Evolutionary conservation across 2,329 filamentous ascomycete genomes (phyloP).

Genomic region (Colletotrichum sp.): DNA sequence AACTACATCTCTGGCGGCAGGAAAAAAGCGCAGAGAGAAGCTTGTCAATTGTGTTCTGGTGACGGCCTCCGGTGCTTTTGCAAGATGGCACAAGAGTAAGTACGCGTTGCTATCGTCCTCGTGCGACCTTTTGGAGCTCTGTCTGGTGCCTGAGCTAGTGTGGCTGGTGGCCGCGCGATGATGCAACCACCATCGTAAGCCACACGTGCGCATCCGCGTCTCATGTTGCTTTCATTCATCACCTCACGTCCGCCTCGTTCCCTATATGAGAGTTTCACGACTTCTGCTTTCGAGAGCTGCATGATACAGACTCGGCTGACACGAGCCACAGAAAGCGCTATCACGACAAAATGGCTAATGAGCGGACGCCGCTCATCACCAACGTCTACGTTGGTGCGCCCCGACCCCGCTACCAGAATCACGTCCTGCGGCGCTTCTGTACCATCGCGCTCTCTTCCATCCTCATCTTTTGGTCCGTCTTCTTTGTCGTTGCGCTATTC

Average conservation of each 20-base stretch:
- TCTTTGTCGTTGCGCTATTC: conserved; percentile 54
- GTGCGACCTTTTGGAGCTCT: neutral
- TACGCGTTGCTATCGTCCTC: neutral
- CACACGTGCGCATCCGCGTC: conserved; percentile 8
- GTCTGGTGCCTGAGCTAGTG: neutral
- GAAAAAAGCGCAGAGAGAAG: neutral
- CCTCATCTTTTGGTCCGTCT: conserved; percentile 54
- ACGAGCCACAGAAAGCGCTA: conserved; percentile 3
- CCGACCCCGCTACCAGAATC: conserved; percentile 62
- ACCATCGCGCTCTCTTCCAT: conserved; percentile 65
- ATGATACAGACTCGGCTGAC: neutral
- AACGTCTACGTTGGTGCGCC: conserved; percentile 62
- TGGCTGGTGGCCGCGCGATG: conserved; percentile 16
- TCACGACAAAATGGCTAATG: conserved; percentile 46
- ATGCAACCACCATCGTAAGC: conserved; percentile 16
- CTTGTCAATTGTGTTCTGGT: neutral
- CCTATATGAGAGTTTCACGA: neutral
- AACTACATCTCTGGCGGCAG: conserved; percentile 10
- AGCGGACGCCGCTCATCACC: conserved; percentile 72
- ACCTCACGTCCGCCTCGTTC: neutral
- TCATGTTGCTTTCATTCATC: neutral
- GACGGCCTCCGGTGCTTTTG: neutral
- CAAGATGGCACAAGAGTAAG: conserved; percentile 20
- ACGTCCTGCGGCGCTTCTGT: conserved; percentile 69
- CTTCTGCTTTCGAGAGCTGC: neutral